Conservation (phyloP, 768 basidiomycete genomes). For the Fomitopsis serialis region DNA sequence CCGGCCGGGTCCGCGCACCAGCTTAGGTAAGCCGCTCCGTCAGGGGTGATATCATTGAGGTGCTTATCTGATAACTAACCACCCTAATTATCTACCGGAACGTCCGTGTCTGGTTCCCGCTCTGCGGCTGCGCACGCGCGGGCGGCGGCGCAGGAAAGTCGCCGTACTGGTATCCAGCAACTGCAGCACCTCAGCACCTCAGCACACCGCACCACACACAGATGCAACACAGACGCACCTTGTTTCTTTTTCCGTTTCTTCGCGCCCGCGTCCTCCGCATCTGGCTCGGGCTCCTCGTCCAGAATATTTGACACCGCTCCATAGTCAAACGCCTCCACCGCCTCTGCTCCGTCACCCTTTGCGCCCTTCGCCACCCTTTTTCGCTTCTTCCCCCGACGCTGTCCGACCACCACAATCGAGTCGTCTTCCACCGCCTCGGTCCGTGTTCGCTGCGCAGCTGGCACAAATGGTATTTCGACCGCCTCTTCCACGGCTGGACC, state of each 20-base stretch:
- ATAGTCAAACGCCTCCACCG: slow-evolving; percentile 32
- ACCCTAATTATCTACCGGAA: slow-evolving; percentile 10
- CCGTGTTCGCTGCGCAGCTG: slow-evolving; percentile 49
- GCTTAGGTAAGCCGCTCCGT: background rate
- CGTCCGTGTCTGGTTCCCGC: slow-evolving; percentile 30
- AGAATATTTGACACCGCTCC: slow-evolving; percentile 35
- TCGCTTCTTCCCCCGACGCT: slow-evolving; percentile 56
- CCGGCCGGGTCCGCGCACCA: background rate
- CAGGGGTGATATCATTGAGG: background rate
- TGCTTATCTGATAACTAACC: background rate
- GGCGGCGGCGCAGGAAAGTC: slow-evolving; percentile 26
- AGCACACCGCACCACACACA: background rate
- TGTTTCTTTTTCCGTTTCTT: slow-evolving; percentile 44
- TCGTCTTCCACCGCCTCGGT: slow-evolving; percentile 42
- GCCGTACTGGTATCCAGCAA: slow-evolving; percentile 18
- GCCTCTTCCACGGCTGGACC: slow-evolving; percentile 29
- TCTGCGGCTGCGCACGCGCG: slow-evolving; percentile 27
- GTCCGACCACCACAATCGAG: slow-evolving; percentile 69
- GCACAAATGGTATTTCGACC: slow-evolving; percentile 76
- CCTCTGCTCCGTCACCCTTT: slow-evolving; percentile 9
- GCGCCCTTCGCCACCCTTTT: slow-evolving; percentile 41
- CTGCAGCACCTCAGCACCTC: slow-evolving; percentile 1
- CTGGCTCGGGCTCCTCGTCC: slow-evolving; percentile 29
- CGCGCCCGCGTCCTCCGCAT: slow-evolving; percentile 17
- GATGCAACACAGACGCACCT: slow-evolving; percentile 7